Evolutionary conservation across 192 early-diverging fungal species (phyloP).

Genomic region (Rhizophlyctis rosea): DNA sequence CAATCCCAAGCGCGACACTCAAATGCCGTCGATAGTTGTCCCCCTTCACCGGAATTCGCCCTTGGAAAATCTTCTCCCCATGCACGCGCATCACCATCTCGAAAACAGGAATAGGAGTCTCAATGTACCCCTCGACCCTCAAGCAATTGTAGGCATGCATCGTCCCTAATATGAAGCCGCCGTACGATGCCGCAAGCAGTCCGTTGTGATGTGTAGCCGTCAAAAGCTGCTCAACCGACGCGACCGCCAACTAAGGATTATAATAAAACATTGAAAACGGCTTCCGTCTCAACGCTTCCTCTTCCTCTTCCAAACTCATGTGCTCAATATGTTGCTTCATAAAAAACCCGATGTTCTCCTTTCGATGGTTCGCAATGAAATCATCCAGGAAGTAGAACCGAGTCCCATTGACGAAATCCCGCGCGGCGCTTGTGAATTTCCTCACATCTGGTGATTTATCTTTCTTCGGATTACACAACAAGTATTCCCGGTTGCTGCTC

Average conservation of each 20-base stretch:
- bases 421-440: too few species aligned
- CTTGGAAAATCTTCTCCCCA: background rate
- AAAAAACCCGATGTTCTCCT: too few species aligned
- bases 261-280: background rate
- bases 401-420: too few species aligned
- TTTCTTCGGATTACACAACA: background rate
- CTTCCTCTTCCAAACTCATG: too few species aligned
- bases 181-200: background rate
- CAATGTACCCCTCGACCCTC: background rate
- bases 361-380: too few species aligned
- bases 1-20: background rate
- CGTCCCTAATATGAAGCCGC: background rate
- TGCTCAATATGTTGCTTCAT: background rate
- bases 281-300: too few species aligned
- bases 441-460: too few species aligned
- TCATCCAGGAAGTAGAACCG: too few species aligned
- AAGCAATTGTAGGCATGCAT: background rate
- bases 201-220: background rate
- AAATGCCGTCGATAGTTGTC: background rate
- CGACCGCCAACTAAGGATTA: background rate
- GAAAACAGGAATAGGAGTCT: background rate
- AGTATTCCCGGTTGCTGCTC: background rate
- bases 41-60: background rate
- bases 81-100: background rate
- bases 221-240: background rate